Base-by-base conservation (phyloP, 2,329 filamentous ascomycete species). In the Diaporthe helianthi region DNA sequence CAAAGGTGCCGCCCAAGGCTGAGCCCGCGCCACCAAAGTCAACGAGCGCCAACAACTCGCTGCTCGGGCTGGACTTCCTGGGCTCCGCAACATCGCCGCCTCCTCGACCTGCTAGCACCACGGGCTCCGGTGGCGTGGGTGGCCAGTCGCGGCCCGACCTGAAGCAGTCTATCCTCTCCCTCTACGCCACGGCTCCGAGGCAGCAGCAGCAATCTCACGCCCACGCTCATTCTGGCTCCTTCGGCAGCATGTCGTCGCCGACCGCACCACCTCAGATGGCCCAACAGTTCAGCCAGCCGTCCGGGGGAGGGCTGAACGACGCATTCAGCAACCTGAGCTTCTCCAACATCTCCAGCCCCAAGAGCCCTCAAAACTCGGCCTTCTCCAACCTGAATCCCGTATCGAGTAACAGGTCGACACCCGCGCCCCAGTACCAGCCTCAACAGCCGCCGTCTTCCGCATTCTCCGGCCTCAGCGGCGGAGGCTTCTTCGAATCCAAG, bases 111-210 rank as follows among this genome's bases (percentile, higher is more conserved):
- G 89, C 93, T 7, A 97, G 93, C 81, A 93, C 93, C 24, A 87
- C 90, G 5, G 89, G 90, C 22, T 87, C 90, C 15, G 82, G 87
- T 54, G 85, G 86, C 6, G 78, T 85, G 3, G 84, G 84, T 22
- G 86, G 86, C 15, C 90, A 92, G 74, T 97, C 94, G 54, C 87
- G 96, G 71, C 94, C 95, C 3, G 96, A 99, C 78, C 84, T 99
- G 71, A 99, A 99, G 81, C 95, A 98, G 80, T 98, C 95, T 2
- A 99, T 99, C 71, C 83, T 99, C 60, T 99, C 96, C 9, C 86
- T 99, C 19, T 99, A 99, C 78, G 93, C 94, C 13, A 92, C 93
- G 9, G 89, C 89, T 6, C 92, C 94, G 1, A 92, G 93, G 76
- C 89, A 93, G n/a, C 91, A 92, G 74, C 84, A 88, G 31, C 83